Percentiles rank a stretch among this genome's conserved stretches.
Evolutionary conservation across 345 rosid species (phyloP).

Genomic region (Barbarea vulgaris): DNA sequence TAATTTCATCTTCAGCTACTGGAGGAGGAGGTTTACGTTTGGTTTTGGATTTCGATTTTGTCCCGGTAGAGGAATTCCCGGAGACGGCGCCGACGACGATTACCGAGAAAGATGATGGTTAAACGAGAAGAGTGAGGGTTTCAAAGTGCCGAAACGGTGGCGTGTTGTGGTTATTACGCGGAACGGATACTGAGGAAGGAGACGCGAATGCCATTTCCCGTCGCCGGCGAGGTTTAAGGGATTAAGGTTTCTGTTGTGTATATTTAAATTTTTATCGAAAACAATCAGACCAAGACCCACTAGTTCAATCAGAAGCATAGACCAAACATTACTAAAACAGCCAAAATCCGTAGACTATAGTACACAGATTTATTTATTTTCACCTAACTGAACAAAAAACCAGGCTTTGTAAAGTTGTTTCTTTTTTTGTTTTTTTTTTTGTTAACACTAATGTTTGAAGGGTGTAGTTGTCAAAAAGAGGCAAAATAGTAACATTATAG

Average conservation of each 20-base stretch:
- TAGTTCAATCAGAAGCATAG: no score
- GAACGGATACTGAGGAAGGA: conserved; percentile 37
- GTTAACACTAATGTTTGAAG: no score
- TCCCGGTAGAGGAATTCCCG: conserved; percentile 38
- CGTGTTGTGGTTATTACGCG: conserved; percentile 21
- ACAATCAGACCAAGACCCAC: no score
- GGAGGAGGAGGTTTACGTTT: conserved; percentile 42
- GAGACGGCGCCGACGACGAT: conserved; percentile 26
- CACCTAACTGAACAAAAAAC: no score
- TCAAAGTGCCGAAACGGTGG: conserved; percentile 22
- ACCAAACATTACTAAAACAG: no score
- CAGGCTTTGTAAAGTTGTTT: no score
- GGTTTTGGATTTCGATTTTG: conserved; percentile 29
- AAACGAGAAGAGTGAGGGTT: conserved; percentile 23
- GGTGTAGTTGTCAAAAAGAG: no score
- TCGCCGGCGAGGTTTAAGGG: conserved; percentile 45
- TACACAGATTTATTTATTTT: no score
- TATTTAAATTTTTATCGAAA: background rate
- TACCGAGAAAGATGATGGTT: conserved; percentile 2
- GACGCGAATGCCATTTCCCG: conserved; percentile 52
- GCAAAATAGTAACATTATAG: no score
- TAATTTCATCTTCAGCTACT: conserved; percentile 19
- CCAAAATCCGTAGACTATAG: no score
- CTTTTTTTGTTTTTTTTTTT: no score
- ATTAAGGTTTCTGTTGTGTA: conserved; percentile 38